Percentiles rank a stretch among this genome's conserved stretches.
These are phyloP conservation scores for Clarireedia homoeocarpa DNA, from an alignment of 2,329 filamentous ascomycete genomes.

Conservation along the genomic window DNA sequence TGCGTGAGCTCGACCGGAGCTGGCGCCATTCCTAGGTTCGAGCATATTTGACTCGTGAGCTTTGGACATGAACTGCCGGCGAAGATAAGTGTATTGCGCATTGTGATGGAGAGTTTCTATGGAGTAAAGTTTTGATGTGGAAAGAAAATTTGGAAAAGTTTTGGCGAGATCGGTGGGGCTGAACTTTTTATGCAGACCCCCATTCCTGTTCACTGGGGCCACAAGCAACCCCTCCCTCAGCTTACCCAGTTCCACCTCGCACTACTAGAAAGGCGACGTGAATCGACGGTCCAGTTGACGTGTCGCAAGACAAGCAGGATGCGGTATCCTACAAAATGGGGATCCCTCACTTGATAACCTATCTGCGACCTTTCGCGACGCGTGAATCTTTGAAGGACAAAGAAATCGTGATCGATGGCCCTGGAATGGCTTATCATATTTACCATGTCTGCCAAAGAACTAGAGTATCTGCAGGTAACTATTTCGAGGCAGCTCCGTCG, in stretches of 20 bases:
- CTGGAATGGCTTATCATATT: conserved; percentile 68
- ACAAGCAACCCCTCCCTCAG: neutral
- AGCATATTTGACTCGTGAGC: conserved; percentile 58
- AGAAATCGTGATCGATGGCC: conserved; percentile 62
- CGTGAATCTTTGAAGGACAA: conserved; percentile 35
- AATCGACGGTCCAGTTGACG: too few relatives aligned
- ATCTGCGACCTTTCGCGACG: conserved; percentile 45
- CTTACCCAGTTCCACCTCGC: neutral
- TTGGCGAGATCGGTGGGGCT: neutral
- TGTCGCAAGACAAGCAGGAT: neutral
- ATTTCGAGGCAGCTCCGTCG: conserved; percentile 46
- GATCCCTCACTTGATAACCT: conserved; percentile 47
- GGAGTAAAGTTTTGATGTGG: conserved; percentile 4
- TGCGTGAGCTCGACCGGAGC: conserved; percentile 59
- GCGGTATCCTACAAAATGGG: conserved; percentile 41
- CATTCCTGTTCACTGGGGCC: neutral
- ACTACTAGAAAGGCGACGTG: neutral
- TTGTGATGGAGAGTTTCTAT: conserved; percentile 24
- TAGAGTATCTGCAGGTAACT: conserved; percentile 33
- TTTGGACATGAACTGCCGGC: conserved; percentile 59
- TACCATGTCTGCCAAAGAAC: conserved; percentile 47
- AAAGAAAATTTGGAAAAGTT: conserved; percentile 7
- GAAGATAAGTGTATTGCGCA: conserved; percentile 62
- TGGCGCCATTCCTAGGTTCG: conserved; percentile 58
- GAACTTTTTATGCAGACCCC: neutral